These are phyloP conservation scores for Cercospora canescens DNA, from an alignment of 2,329 filamentous ascomycete species.

Conservation along the genomic window DNA sequence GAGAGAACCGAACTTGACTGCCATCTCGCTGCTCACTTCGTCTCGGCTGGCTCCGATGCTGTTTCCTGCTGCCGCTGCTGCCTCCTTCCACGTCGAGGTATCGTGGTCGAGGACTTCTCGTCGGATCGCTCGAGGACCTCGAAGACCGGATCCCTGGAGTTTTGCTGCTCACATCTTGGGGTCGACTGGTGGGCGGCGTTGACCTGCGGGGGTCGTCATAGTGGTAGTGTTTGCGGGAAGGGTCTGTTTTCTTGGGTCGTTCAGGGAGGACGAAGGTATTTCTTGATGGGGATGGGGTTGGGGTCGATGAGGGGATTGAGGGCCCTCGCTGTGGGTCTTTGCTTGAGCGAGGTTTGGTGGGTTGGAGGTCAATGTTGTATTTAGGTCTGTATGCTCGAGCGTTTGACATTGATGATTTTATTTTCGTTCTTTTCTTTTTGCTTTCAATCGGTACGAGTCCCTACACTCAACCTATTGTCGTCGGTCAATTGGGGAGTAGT, in stretches of 20 bases:
- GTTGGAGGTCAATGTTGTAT: background rate
- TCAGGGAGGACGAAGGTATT: background rate
- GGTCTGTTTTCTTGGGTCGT: background rate
- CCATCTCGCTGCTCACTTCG: background rate
- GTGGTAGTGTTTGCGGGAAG: background rate
- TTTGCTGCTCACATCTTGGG: background rate
- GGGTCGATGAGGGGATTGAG: background rate
- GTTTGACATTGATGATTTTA: background rate
- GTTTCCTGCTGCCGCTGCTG: background rate
- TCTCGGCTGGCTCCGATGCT: background rate
- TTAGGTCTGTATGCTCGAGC: background rate
- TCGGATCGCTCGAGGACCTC: background rate
- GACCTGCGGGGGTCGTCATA: background rate
- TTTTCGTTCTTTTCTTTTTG: background rate
- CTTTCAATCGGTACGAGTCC: background rate
- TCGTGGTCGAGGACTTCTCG: background rate
- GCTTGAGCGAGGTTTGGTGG: background rate
- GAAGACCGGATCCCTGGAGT: background rate
- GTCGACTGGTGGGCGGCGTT: background rate
- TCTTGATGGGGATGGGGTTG: background rate
- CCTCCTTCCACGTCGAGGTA: background rate
- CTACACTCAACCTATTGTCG: background rate
- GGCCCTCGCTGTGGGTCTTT: background rate
- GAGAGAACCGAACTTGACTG: constrained; percentile 6
- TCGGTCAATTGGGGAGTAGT: background rate